A percentile compares a stretch with the other conserved stretches of the same genome.
phyloP scores from a whole-genome alignment of 2,329 filamentous ascomycete species.

The Claviceps sp. region DNA sequence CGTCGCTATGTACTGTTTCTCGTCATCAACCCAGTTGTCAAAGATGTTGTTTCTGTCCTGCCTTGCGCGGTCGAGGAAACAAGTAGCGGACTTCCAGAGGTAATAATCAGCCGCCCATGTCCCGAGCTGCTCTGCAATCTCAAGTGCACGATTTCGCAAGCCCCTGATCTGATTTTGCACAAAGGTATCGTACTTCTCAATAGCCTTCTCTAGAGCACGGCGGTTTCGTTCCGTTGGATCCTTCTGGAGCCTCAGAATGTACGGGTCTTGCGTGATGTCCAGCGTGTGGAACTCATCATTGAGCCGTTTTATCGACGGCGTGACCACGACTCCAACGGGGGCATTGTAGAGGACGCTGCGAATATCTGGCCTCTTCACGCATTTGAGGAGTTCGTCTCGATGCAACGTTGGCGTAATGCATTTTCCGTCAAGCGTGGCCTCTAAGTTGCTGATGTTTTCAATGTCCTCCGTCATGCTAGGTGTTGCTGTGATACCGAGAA shows the following conservation, averaged over 20 bases:
- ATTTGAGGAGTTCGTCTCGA: slow-evolving; percentile 53
- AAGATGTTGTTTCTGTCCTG: slow-evolving; percentile 13
- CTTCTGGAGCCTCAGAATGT: slow-evolving; percentile 32
- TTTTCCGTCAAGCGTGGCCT: slow-evolving; percentile 54
- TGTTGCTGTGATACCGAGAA: slow-evolving; percentile 72
- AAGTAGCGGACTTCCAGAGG: slow-evolving; percentile 35
- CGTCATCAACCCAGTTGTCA: slow-evolving; percentile 31
- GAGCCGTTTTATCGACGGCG: slow-evolving; percentile 31
- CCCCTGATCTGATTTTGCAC: slow-evolving; percentile 41
- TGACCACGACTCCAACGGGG: slow-evolving; percentile 9
- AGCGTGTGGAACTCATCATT: slow-evolving; percentile 26
- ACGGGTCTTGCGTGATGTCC: slow-evolving; percentile 49
- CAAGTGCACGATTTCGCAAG: slow-evolving; percentile 35
- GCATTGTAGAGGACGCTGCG: slow-evolving; percentile 19
- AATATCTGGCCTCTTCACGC: slow-evolving; percentile 54
- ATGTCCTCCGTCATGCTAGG: slow-evolving; percentile 51
- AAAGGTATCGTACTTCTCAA: slow-evolving; percentile 35
- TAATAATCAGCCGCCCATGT: slow-evolving; percentile 57
- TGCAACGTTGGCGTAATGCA: slow-evolving; percentile 57
- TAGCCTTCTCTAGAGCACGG: slow-evolving; percentile 22
- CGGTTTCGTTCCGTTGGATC: slow-evolving; percentile 28
- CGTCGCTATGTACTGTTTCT: slow-evolving; percentile 41
- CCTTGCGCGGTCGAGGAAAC: slow-evolving; percentile 15
- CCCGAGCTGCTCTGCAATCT: slow-evolving; percentile 47
- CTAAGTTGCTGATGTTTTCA: slow-evolving; percentile 45